Evolutionary conservation across 306 rosid genomes (phyloP).

Genomic region (Comarum palustre): DNA sequence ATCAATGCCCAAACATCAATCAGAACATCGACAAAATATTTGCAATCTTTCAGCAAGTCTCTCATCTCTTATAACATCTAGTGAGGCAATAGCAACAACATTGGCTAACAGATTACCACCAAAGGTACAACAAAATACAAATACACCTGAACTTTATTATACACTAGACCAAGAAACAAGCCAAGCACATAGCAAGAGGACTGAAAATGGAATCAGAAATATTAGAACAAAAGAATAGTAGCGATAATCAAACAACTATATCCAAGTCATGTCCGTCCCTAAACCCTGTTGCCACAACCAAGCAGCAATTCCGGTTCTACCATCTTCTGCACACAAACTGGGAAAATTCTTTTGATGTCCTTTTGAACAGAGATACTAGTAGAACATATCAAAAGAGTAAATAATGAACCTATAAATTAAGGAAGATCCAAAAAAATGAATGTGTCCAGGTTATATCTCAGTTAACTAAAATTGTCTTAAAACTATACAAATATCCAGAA

Average conservation of each 20-base stretch:
- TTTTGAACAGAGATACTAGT: not conserved
- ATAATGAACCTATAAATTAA: not conserved
- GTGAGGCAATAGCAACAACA: slow-evolving; percentile 90
- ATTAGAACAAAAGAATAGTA: not conserved
- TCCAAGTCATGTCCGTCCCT: not conserved
- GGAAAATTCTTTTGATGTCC: not conserved
- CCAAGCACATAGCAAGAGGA: not conserved
- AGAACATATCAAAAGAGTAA: not conserved
- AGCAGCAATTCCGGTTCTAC: not conserved
- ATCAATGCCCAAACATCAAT: not conserved
- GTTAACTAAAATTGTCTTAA: not conserved
- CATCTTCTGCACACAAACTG: not conserved
- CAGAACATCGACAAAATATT: slow-evolving; percentile 18
- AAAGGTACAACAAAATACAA: slow-evolving; percentile 61
- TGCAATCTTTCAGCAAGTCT: slow-evolving; percentile 68
- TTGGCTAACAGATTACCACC: slow-evolving; percentile 97
- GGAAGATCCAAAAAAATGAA: not conserved
- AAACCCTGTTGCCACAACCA: not conserved
- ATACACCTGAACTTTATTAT: slow-evolving; percentile 27
- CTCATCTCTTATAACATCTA: slow-evolving; percentile 77
- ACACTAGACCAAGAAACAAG: slow-evolving; percentile 7
- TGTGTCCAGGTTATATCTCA: not conserved
- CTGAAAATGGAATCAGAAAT: not conserved
- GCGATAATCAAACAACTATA: not conserved
- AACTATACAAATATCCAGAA: not conserved